A percentile compares a stretch with the other conserved stretches of the same genome.
Evolutionary conservation across 768 basidiomycete species (phyloP).

Genomic region (Amanita inopinata): DNA sequence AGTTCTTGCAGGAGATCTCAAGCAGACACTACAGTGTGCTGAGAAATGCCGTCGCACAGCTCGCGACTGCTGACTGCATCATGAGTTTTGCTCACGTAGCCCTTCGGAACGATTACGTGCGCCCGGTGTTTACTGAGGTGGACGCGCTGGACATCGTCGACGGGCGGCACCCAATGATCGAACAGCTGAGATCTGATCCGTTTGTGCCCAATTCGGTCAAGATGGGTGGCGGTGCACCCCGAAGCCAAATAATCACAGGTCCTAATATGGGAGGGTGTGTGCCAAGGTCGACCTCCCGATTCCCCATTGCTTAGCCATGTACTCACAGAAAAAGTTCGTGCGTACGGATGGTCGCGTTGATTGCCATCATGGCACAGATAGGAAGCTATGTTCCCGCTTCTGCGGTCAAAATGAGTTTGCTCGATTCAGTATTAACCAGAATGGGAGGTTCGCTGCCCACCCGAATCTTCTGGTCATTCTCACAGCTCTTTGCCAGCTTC

Average conservation of each 20-base stretch:
- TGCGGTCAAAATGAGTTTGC: conserved; percentile 62
- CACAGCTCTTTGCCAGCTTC: conserved; percentile 40
- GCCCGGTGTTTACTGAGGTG: conserved; percentile 64
- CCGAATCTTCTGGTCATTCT: conserved; percentile 4
- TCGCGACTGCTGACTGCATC: conserved; percentile 83
- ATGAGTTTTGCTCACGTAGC: conserved; percentile 77
- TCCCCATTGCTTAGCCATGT: neutral
- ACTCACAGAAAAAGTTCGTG: conserved; percentile 69
- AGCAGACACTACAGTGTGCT: conserved; percentile 59
- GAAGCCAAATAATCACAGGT: conserved; percentile 70
- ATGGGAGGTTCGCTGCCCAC: conserved; percentile 62
- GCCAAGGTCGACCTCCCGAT: neutral
- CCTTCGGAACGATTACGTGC: conserved; percentile 63
- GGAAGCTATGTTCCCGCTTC: conserved; percentile 86
- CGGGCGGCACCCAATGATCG: conserved; percentile 94
- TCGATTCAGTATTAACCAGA: conserved; percentile 79
- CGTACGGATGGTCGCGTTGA: conserved; percentile 70
- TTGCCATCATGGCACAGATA: conserved; percentile 82
- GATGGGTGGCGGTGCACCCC: conserved; percentile 44
- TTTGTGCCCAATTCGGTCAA: conserved; percentile 78
- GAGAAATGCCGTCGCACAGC: conserved; percentile 66
- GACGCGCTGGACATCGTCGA: conserved; percentile 62
- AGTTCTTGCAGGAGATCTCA: conserved; percentile 64
- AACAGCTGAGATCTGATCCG: conserved; percentile 64
- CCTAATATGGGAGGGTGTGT: conserved; percentile 74